Conservation (phyloP, 1,284 basidiomycete genomes). For the Takashimella tepidaria region DNA sequence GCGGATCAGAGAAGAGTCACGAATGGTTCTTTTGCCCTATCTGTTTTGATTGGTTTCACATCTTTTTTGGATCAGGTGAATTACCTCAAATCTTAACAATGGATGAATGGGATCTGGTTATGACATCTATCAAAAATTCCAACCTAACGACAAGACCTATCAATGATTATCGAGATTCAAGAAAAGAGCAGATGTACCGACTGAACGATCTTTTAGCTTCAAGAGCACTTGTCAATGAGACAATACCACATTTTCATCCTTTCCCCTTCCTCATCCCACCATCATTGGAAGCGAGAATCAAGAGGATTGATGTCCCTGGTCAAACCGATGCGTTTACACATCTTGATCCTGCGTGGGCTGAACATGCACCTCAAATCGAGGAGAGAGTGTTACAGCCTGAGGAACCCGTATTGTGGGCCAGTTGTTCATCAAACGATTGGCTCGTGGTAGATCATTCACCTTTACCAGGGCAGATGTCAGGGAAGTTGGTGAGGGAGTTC, state of each 20-base stretch:
- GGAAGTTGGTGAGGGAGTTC: conserved; percentile 25
- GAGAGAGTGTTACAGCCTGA: neutral
- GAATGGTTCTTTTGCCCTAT: conserved; percentile 42
- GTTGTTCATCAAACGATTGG: conserved; percentile 34
- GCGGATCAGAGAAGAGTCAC: conserved; percentile 16
- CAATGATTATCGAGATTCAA: no score
- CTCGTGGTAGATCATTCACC: conserved; percentile 27
- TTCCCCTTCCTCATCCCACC: conserved; percentile 19
- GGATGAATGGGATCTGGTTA: conserved; percentile 22
- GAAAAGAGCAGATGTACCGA: neutral
- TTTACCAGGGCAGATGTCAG: conserved; percentile 33
- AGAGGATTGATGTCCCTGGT: conserved; percentile 23
- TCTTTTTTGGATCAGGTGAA: conserved; percentile 15
- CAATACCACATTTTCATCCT: conserved; percentile 27
- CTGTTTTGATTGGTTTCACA: conserved; percentile 38
- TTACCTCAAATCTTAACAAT: conserved; percentile 7
- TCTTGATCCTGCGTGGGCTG: conserved; percentile 10
- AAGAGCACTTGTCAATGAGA: conserved; percentile 5
- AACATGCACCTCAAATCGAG: neutral
- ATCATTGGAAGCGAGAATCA: conserved; percentile 14
- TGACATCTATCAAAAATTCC: neutral
- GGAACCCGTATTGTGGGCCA: conserved; percentile 17
- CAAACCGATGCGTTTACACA: conserved; percentile 31
- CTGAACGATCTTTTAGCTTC: conserved; percentile 16
- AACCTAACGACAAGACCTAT: neutral